Evolutionary conservation across 106 monocot species (phyloP).

Genomic region (Acorus calamus): DNA sequence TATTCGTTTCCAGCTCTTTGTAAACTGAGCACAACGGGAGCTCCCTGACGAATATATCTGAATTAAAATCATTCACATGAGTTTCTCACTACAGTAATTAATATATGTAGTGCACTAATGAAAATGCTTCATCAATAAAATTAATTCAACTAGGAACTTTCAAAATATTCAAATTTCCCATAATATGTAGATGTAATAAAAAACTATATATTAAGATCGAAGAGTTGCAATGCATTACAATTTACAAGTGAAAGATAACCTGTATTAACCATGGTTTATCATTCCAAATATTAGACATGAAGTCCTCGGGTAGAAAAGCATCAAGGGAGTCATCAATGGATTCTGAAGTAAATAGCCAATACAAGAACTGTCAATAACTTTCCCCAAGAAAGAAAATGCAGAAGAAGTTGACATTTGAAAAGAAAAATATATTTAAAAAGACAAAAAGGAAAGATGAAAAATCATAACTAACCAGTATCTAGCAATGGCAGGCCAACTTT

Average conservation of each 20-base stretch:
- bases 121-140: too few relatives aligned
- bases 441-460: background rate
- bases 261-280: slow-evolving; percentile 52
- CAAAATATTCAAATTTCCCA: too few relatives aligned
- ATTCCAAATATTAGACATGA: slow-evolving; percentile 38
- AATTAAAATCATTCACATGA: slow-evolving; percentile 2
- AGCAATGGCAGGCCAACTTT: slow-evolving; percentile 63
- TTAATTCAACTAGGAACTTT: too few relatives aligned
- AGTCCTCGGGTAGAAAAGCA: slow-evolving; percentile 29
- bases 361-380: too few relatives aligned
- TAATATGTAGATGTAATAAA: too few relatives aligned
- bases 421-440: background rate
- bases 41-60: slow-evolving; percentile 86
- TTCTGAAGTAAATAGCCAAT: slow-evolving; percentile 16
- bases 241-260: background rate
- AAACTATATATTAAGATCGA: background rate
- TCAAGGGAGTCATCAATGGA: slow-evolving; percentile 25
- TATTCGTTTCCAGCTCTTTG: slow-evolving; percentile 62
- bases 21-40: slow-evolving; percentile 48
- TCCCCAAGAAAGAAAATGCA: too few relatives aligned
- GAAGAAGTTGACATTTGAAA: too few relatives aligned
- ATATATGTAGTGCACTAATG: too few relatives aligned
- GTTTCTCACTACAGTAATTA: too few relatives aligned
- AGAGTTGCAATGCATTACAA: background rate
- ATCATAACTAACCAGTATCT: slow-evolving; percentile 36